Evolutionary conservation across 2,329 filamentous ascomycete species (phyloP), one percentile per base, ranked within the genome.

Genomic region (Fusarium dlaminii): DNA sequence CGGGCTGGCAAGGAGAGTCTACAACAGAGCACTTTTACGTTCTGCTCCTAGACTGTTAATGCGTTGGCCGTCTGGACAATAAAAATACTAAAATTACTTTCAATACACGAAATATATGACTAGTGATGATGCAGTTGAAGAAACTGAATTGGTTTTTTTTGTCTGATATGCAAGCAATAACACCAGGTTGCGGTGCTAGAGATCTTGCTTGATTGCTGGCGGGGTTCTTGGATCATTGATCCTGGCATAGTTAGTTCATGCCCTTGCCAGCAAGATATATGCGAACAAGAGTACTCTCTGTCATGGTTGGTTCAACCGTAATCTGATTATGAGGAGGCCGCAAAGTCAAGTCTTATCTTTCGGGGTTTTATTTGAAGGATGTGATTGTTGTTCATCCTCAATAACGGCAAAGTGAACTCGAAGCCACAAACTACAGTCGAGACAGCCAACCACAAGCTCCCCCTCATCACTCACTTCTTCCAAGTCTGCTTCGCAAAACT

Each of bases 401-500:
- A 90, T 81, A 20, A 90, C 85, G 14, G 88, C 89, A 83, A 92
- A 93, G 57, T 90, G 86, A 42, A 93, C 89, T 63, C 87, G 87
- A 58, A 92, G 80, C 90, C 90, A 92, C 51, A 93, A 82, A 78
- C 90, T 92, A 74, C 91, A 93, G 75, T 92, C 90, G 63, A 85
- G 84, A 77, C 91, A 93, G 17, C 89, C 90, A 45, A 93, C 90
- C 79, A 91, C 85, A 52, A 92, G 80, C 78, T 91, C 89, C 14
- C 90, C 88, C 70, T 88, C 84, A 57, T 89, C 87, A 51, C 84
- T 86, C 43, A 86, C 88, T 77, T 88, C 89, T 72, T 90, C 88
- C 55, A 93, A 82, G 78, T 92, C 90, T 14, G 80, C 81, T 80
- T 92, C 90, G 22, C 80, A 82, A 70, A 92, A 87, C 34, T 87